phyloP scores from a whole-genome alignment of 352 stramenopile genomes.

The Phytopythium ostracodes region DNA sequence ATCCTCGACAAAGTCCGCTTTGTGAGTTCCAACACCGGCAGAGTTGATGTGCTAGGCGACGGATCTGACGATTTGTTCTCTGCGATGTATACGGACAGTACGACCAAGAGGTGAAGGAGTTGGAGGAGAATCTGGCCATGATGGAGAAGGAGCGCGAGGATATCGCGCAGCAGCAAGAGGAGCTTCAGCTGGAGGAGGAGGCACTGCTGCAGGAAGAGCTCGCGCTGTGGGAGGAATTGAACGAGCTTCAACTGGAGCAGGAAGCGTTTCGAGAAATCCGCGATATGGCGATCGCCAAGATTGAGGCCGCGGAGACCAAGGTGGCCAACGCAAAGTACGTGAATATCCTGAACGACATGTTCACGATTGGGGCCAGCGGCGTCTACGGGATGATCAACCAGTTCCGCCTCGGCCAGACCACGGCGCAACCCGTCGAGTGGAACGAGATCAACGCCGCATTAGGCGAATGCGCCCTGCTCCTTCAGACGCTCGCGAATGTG shows the following conservation, averaged over 20 bases:
- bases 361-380: constrained; percentile 68
- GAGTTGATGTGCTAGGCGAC: neutral
- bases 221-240: constrained; percentile 53
- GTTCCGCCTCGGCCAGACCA: constrained; percentile 71
- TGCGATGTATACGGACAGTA: constrained; percentile 31
- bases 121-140: constrained; percentile 57
- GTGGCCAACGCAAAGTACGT: constrained; percentile 36
- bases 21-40: constrained; percentile 27
- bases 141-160: constrained; percentile 67
- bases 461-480: constrained; percentile 64
- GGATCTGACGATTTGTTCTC: neutral
- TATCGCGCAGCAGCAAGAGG: constrained; percentile 43
- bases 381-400: constrained; percentile 82
- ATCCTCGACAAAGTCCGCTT: constrained; percentile 73
- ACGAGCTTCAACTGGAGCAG: constrained; percentile 44
- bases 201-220: constrained; percentile 49
- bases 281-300: constrained; percentile 44
- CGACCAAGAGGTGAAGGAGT: constrained; percentile 49
- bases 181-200: constrained; percentile 42
- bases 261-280: constrained; percentile 48
- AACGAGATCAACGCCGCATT: constrained; percentile 87
- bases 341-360: constrained; percentile 74
- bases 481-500: constrained; percentile 54
- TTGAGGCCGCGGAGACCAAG: constrained; percentile 54
- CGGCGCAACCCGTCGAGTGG: constrained; percentile 66